Conservation (phyloP, 1,139 yeast genomes). For the Nematodospora anomalae region DNA sequence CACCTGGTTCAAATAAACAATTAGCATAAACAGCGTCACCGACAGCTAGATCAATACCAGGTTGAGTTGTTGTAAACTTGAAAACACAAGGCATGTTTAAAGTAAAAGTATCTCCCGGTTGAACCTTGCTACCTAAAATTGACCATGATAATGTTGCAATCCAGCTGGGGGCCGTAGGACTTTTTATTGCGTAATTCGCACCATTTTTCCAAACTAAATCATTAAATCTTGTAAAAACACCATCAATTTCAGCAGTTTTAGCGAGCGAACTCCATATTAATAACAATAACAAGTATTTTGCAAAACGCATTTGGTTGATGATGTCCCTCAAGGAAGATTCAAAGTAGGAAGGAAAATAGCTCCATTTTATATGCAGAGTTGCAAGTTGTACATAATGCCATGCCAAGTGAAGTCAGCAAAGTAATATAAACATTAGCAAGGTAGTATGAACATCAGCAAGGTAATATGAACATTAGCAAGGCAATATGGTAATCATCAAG, state of each 20-base stretch:
- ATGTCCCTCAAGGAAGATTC: no score
- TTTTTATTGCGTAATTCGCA: conserved; percentile 6
- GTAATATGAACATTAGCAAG: no score
- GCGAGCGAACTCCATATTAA: no score
- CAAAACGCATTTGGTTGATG: not conserved
- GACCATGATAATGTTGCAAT: conserved; percentile 26
- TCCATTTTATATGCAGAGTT: no score
- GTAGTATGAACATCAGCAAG: no score
- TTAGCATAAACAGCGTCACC: conserved; percentile 24
- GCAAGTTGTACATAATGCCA: no score
- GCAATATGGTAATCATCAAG: no score
- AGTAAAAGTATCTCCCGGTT: conserved; percentile 34
- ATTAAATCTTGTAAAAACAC: conserved; percentile 21
- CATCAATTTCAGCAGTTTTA: conserved; percentile 15
- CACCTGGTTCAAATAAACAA: conserved; percentile 27
- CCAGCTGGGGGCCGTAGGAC: conserved; percentile 27
- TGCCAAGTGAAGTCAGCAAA: no score
- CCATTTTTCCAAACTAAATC: conserved; percentile 15
- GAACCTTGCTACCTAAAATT: conserved; percentile 20
- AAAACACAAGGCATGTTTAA: conserved; percentile 32
- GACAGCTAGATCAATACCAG: conserved; percentile 19
- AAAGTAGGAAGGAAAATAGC: no score
- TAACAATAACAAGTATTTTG: not conserved
- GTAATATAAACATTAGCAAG: no score
- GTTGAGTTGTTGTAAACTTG: conserved; percentile 24